A percentile compares a stretch with the other conserved stretches of the same genome.
phyloP scores from a whole-genome alignment of 495 filamentous ascomycete genomes.

The Xylaria sp. region DNA sequence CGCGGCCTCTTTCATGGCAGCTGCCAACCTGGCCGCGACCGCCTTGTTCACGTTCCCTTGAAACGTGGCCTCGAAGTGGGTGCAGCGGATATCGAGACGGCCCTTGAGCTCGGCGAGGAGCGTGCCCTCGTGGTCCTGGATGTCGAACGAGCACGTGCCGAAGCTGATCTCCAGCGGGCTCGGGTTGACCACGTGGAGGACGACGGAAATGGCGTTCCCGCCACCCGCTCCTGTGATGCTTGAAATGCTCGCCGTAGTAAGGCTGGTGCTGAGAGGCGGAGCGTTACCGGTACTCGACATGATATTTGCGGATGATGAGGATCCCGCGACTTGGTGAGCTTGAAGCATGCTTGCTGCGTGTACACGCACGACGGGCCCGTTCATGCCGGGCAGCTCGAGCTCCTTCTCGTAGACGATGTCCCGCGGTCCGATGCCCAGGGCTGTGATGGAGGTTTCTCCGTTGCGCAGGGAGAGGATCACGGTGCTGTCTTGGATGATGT shows the following conservation, averaged over 20 bases:
- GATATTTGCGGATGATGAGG: not conserved
- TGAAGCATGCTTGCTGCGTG: conserved; percentile 3
- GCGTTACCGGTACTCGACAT: not conserved
- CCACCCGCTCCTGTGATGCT: not conserved
- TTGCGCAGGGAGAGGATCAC: conserved; percentile 36
- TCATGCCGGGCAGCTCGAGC: conserved; percentile 37
- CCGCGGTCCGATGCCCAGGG: conserved; percentile 23
- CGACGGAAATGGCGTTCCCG: conserved; percentile 16
- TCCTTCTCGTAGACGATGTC: conserved; percentile 39
- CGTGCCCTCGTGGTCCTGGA: conserved; percentile 30
- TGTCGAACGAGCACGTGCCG: conserved; percentile 41
- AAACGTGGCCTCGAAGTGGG: conserved; percentile 28
- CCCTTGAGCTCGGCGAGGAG: conserved; percentile 40
- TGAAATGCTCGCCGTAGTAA: not conserved
- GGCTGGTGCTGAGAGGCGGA: not conserved
- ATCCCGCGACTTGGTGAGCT: not conserved
- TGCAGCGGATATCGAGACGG: conserved; percentile 32
- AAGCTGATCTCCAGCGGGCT: conserved; percentile 42
- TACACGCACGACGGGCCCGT: conserved; percentile 31
- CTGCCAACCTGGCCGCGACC: conserved; percentile 16
- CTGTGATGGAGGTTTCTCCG: conserved; percentile 31
- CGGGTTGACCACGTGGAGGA: conserved; percentile 37
- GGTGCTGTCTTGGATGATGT: conserved; percentile 26
- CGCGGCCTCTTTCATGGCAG: conserved; percentile 20
- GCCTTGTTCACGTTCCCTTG: conserved; percentile 28